A percentile compares a stretch with the other conserved stretches of the same genome.
Evolutionary conservation across 768 basidiomycete genomes (phyloP).

Genomic region (Galerina sulciceps): DNA sequence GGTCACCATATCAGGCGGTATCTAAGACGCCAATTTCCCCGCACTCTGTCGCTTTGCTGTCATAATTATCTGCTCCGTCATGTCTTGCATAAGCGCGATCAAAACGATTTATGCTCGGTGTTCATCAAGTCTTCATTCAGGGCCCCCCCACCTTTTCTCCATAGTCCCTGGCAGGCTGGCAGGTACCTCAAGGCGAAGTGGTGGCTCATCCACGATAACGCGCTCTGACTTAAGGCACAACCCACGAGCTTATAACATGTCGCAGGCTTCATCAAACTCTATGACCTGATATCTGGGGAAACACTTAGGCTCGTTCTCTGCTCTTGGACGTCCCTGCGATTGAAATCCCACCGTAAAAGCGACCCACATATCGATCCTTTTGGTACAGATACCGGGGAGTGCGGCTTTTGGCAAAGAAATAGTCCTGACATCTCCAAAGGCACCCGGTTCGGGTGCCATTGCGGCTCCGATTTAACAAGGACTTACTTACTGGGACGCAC

Average conservation of each 20-base stretch:
- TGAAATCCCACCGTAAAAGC: not conserved
- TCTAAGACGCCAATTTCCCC: slow-evolving; percentile 9
- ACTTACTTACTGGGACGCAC: too few species aligned
- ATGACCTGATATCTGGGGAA: not conserved
- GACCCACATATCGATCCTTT: slow-evolving; percentile 10
- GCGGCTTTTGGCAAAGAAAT: slow-evolving; percentile 2
- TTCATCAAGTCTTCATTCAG: not conserved
- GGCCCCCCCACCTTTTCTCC: slow-evolving; percentile 9
- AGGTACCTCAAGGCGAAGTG: not conserved
- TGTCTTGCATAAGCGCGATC: slow-evolving; percentile 2
- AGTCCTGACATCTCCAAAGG: slow-evolving; percentile 4
- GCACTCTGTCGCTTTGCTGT: not conserved
- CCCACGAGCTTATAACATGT: not conserved
- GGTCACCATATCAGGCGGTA: slow-evolving; percentile 2
- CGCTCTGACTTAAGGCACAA: not conserved
- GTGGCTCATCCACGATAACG: not conserved
- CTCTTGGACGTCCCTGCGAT: too few species aligned
- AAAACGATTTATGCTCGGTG: not conserved
- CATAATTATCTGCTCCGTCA: not conserved
- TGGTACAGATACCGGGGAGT: slow-evolving; percentile 2
- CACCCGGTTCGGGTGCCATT: not conserved
- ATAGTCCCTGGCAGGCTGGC: not conserved
- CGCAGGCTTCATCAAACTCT: not conserved
- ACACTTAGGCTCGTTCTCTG: not conserved
- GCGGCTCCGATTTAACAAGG: not conserved